Evolutionary conservation across 371 early-diverging fungal genomes (phyloP).

Genomic region (Syncephalastrum racemosum): DNA sequence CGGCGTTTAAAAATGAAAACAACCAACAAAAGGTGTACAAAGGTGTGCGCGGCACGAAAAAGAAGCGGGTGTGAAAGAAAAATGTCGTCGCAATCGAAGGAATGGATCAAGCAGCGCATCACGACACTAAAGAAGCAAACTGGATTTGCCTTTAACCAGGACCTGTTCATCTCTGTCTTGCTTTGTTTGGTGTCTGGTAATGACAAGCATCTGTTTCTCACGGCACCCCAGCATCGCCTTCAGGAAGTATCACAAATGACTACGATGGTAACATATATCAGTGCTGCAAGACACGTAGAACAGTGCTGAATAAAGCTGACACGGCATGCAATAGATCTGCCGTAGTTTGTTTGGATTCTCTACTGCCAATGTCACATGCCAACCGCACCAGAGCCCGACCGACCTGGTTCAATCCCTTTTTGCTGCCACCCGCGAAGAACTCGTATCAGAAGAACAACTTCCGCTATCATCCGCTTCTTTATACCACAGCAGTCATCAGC

Average conservation of each 20-base stretch:
- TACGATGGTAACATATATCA: constrained; percentile 27
- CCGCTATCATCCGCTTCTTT: constrained; percentile 1
- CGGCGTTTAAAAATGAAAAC: no score
- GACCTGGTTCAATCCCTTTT: constrained; percentile 40
- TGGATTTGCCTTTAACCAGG: constrained; percentile 43
- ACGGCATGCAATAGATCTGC: constrained; percentile 26
- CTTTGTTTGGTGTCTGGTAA: constrained; percentile 42
- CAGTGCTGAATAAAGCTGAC: not conserved
- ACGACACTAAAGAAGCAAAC: constrained; percentile 34
- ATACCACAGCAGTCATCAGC: constrained; percentile 4
- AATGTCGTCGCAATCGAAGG: constrained; percentile 41
- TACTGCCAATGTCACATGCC: constrained; percentile 35
- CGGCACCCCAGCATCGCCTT: constrained; percentile 36
- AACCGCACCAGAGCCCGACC: constrained; percentile 21
- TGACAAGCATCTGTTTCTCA: constrained; percentile 42
- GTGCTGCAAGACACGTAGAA: no score
- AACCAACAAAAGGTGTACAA: no score
- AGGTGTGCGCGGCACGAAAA: not conserved
- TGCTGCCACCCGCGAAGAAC: constrained; percentile 26
- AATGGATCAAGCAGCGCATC: constrained; percentile 49
- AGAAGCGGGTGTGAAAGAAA: no score
- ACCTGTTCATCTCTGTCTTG: constrained; percentile 45
- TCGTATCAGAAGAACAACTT: not conserved
- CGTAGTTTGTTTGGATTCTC: constrained; percentile 46
- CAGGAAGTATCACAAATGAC: constrained; percentile 46